phyloP scores from a whole-genome alignment of 805 yeast species.

The Barnettozyma californica region DNA sequence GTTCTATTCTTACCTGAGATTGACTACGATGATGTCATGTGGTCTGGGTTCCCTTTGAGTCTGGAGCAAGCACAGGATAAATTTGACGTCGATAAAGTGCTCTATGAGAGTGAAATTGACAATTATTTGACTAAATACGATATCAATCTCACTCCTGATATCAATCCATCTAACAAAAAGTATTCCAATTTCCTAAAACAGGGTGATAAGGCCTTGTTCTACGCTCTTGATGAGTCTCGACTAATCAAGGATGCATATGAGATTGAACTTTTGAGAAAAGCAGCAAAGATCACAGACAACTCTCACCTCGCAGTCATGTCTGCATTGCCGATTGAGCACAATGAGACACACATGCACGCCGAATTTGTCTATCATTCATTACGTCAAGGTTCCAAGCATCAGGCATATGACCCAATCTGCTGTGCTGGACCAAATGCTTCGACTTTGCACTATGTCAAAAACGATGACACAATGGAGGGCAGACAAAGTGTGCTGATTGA shows the following conservation, averaged over 20 bases:
- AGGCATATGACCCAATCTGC: constrained; percentile 92
- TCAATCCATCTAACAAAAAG: constrained; percentile 36
- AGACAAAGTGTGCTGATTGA: constrained; percentile 75
- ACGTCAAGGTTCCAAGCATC: constrained; percentile 87
- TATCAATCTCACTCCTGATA: constrained; percentile 47
- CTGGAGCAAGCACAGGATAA: constrained; percentile 55
- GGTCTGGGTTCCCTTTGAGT: constrained; percentile 87
- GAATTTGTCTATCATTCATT: constrained; percentile 91
- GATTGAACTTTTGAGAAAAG: constrained; percentile 68
- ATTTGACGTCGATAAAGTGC: constrained; percentile 81
- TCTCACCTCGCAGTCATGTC: constrained; percentile 91
- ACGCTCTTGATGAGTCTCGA: constrained; percentile 85
- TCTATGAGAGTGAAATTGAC: constrained; percentile 50
- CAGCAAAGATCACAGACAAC: constrained; percentile 79
- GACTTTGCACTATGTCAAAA: constrained; percentile 83
- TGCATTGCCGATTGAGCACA: constrained; percentile 79
- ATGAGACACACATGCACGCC: constrained; percentile 92
- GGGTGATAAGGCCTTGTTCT: constrained; percentile 45
- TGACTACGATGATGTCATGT: constrained; percentile 87
- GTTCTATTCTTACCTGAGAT: constrained; percentile 77
- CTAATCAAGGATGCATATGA: constrained; percentile 81
- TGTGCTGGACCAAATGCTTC: constrained; percentile 91
- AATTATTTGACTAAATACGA: constrained; percentile 24
- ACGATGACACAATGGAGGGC: constrained; percentile 57
- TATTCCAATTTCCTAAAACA: constrained; percentile 36